Base-by-base conservation (phyloP, 805 yeast genomes). In the Wickerhamomyces mucosus region DNA sequence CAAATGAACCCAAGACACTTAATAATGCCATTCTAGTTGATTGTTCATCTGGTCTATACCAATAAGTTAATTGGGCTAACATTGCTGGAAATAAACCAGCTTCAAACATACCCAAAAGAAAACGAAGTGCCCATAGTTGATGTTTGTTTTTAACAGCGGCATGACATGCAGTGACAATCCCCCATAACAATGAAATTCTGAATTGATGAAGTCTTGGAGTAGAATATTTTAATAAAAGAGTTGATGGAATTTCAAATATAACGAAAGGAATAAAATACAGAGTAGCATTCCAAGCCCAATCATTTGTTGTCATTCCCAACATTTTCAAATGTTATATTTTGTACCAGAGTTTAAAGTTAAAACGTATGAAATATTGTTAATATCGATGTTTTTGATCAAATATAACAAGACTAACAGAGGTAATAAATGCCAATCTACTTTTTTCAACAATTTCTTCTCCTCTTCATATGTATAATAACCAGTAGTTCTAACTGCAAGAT, bases 11-110 rank as follows among this genome's bases (percentile, higher is more conserved):
- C 5, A 41, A 38, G 7, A 40, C 42, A 26, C 41, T 45, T 31
- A 50, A 42, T 25, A 46, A 32, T 4, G 53, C 48, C 28, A 43
- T 41, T 34, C 55, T 42, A n/a, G 38, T 31, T 4, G 44, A 41
- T 20, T 47, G 27, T 30, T 48, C 49, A 19, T 38, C 39, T 15
- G 46, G 43, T 27, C 38, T 40, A 26, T 48, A 45, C 45, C 47
- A 50, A 33, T 42, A 43, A 1, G 49, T 34, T 24, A 51, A 34
- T 13, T 38, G 52, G 31, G 34, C 41, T 39, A 46, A 32, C 14
- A 34, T 28, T 7, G 36, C 38, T 2, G 49, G 45, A 18, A 28
- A 40, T 7, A 37, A 13, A 3, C 46, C 47, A 13, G 43, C 39
- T 31, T 42, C 49, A 27, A 39, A 40, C n/a, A 37, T 19, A 33